Evolutionary conservation across 2,329 filamentous ascomycete species (phyloP).

Genomic region (Penicillium sp.): DNA sequence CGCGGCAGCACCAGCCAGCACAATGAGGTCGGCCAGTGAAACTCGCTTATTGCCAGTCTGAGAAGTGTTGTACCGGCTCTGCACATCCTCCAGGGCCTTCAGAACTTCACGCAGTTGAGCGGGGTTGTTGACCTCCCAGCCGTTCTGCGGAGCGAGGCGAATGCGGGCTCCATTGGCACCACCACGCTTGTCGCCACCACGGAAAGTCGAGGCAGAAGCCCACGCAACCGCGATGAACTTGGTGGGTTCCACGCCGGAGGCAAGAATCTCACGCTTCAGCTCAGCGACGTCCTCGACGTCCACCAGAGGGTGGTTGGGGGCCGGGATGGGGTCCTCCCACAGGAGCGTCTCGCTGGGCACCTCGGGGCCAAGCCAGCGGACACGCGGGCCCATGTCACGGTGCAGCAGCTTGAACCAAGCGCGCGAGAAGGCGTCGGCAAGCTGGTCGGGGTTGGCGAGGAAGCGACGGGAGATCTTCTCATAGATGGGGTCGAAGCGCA

Average conservation of each 20-base stretch:
- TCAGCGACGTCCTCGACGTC: slow-evolving; percentile 61
- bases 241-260: slow-evolving; percentile 57
- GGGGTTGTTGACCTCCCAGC: slow-evolving; percentile 74
- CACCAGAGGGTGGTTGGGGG: slow-evolving; percentile 56
- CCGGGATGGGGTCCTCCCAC: slow-evolving; percentile 73
- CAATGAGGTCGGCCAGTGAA: slow-evolving; percentile 74
- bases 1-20: slow-evolving; percentile 67
- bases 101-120: slow-evolving; percentile 62
- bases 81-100: slow-evolving; percentile 59
- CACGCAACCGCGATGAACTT: slow-evolving; percentile 66
- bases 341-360: slow-evolving; percentile 65
- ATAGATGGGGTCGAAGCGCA: slow-evolving; percentile 68
- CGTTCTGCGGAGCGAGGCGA: slow-evolving; percentile 66
- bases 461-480: slow-evolving; percentile 73
- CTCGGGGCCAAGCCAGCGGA: slow-evolving; percentile 72
- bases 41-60: slow-evolving; percentile 62
- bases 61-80: slow-evolving; percentile 62
- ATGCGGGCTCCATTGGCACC: slow-evolving; percentile 79
- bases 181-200: slow-evolving; percentile 74
- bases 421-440: slow-evolving; percentile 66
- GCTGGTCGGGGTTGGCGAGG: slow-evolving; percentile 65
- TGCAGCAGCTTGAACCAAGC: slow-evolving; percentile 84
- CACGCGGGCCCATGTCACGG: slow-evolving; percentile 71
- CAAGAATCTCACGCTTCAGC: slow-evolving; percentile 67
- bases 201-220: slow-evolving; percentile 70